Base-by-base conservation (phyloP, 1,284 basidiomycete species). In the Ustilago nuda region DNA sequence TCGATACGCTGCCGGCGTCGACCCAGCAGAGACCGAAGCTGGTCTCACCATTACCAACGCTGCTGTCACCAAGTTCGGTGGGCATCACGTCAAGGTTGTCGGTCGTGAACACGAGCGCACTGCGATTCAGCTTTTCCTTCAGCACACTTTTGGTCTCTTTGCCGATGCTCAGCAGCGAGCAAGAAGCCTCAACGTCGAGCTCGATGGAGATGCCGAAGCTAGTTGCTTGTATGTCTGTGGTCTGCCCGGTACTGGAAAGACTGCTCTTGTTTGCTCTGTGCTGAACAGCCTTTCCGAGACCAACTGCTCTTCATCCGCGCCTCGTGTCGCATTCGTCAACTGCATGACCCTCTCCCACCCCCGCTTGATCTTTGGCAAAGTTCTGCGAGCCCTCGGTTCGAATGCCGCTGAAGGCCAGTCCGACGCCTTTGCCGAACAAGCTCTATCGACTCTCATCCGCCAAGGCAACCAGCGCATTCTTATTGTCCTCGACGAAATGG, bases 171-270 rank as follows among this genome's bases (percentile, higher is more conserved):
- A 66, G 11, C 32, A 57, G 32, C 55, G 54, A 17, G 66, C 71
- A 6, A 36, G 46, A 3, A 65, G 53, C 58, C 58, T 67, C 54
- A 56, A 55, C 33, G 72, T 79, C 15, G 66, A 76, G 63, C 73
- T 81, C 36, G 78, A 81, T 39, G 80, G 80, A 27, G 76, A 79
- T 46, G 13, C 64, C 2, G 71, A 76, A 33, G 77, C 80, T 0
- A 72, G 75, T 4, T 72, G 80, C 58, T 79, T 88, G 23, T 87
- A 87, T 77, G 82, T 87, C 36, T 87, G 87, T 30, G 87, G 87
- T n/a, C 81, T 86, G 33, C 87, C 87, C 3, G 87, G 87, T 1
- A 87, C 87, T 4, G 87, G 87, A 55, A 88, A 88, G 76, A 88
- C 87, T 11, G 87, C 86, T 3, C 81, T 88, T 2, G 74, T 88